Percentiles rank a stretch among this genome's conserved stretches.
These are phyloP conservation scores for Pseudoturritis turrita DNA, from an alignment of 345 rosid species.

Conservation along the genomic window DNA sequence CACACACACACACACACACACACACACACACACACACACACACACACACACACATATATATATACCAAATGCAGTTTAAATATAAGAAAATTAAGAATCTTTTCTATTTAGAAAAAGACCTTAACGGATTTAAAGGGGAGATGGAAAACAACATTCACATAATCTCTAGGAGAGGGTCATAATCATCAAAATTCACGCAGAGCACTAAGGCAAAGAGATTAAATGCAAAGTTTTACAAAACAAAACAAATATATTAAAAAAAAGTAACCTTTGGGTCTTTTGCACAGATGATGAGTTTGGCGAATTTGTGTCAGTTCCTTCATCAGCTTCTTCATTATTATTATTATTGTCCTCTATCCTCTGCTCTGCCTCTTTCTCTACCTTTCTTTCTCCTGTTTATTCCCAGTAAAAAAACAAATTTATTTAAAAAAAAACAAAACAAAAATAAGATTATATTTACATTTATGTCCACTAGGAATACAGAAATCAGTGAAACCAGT, in stretches of 20 bases:
- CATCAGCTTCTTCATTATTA: slow-evolving; percentile 25
- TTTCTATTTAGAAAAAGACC: neutral
- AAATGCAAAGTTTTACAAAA: neutral
- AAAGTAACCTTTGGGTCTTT: slow-evolving; percentile 28
- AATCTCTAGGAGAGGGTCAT: slow-evolving; percentile 9
- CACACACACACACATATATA: too few species aligned
- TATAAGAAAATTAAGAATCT: neutral
- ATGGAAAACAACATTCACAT: neutral
- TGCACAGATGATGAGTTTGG: slow-evolving; percentile 30
- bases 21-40: too few species aligned
- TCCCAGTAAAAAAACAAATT: neutral
- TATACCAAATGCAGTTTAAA: neutral
- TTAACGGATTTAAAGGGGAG: neutral
- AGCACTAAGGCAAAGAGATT: neutral
- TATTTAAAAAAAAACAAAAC: neutral
- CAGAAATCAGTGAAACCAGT: slow-evolving; percentile 12
- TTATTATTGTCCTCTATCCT: slow-evolving; percentile 23
- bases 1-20: too few species aligned
- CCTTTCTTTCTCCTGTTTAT: slow-evolving; percentile 29
- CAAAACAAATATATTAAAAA: neutral
- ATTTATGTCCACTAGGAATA: slow-evolving; percentile 22
- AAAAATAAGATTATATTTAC: slow-evolving; percentile 15
- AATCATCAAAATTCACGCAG: slow-evolving; percentile 17
- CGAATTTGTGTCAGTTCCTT: slow-evolving; percentile 32
- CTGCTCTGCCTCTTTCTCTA: slow-evolving; percentile 31